Evolutionary conservation across 2,329 filamentous ascomycete species (phyloP), one percentile per base, ranked within the genome.

Genomic region (Parafenestella ontariensis): DNA sequence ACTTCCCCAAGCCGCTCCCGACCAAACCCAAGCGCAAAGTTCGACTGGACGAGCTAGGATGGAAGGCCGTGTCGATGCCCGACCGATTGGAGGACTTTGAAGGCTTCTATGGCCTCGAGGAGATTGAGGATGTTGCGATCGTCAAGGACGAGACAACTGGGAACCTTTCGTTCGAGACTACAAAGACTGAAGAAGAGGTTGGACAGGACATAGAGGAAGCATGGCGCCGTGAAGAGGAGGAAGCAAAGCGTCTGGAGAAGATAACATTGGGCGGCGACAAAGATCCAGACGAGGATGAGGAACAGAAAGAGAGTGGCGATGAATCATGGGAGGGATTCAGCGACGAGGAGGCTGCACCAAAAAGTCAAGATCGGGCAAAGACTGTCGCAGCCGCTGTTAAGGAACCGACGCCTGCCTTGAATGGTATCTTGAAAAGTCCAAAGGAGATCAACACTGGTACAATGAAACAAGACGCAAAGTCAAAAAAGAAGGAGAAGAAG

Each of bases 101-200:
- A 61, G 95, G 95, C 0, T 97, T 99, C 74, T 96, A 89, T 66
- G 92, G 91, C 0, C 79, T 99, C 1, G 92, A 99, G 69, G 93
- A 98, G 68, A 89, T 98, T 42, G 91, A 96, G 15, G 92, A 91
- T 46, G 91, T 99, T 1, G 90, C 96, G 26, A 83, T 99, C n/a
- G 80, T 96, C 37, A 85, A 83, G 58, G 78, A 82, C 21, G 65
- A 64, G 0, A 64, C 68, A 2, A 82, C 88, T 26, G 87, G 86
- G 7, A 71, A 68, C 15, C 59, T 81, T 5, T 74, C 77, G 5
- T 82, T 79, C 52, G 64, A 66, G 56, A 72, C 72, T 23, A 61
- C 63, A 23, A 69, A 72, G 58, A 64, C 61, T 8, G 67, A 64
- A 46, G 64, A 65, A 40, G 58, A 72, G 64, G 34, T 65, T 55